These are phyloP conservation scores for Tylopilus cervinicoccineus DNA, from an alignment of 768 basidiomycete genomes.

Conservation along the genomic window DNA sequence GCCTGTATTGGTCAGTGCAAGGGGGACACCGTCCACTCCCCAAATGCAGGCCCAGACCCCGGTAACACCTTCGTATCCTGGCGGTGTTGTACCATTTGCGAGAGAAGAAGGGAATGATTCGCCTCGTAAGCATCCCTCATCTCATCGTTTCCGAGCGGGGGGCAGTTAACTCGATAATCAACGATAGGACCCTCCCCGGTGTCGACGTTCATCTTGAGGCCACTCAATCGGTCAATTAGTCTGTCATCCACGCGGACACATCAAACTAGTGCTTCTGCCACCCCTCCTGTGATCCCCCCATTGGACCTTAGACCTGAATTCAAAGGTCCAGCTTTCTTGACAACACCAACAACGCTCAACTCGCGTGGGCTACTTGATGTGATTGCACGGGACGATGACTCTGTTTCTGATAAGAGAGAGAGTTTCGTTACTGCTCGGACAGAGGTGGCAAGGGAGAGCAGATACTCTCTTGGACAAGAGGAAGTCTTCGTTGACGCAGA, in stretches of 20 bases:
- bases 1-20: slow-evolving; percentile 19
- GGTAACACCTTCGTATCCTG: slow-evolving; percentile 19
- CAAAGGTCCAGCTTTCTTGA: slow-evolving; percentile 31
- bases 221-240: slow-evolving; percentile 62
- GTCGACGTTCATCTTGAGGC: slow-evolving; percentile 58
- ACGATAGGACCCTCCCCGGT: slow-evolving; percentile 46
- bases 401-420: slow-evolving; percentile 48
- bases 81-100: slow-evolving; percentile 20
- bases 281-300: slow-evolving; percentile 52
- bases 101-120: slow-evolving; percentile 29
- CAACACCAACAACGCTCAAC: slow-evolving; percentile 25
- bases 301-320: slow-evolving; percentile 57
- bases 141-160: neutral
- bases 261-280: slow-evolving; percentile 37
- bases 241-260: slow-evolving; percentile 61
- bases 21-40: slow-evolving; percentile 11
- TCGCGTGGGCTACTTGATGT: slow-evolving; percentile 22
- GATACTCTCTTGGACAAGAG: slow-evolving; percentile 27
- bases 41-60: slow-evolving; percentile 20
- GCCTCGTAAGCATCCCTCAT: slow-evolving; percentile 37
- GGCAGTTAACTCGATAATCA: slow-evolving; percentile 2
- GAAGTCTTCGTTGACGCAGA: slow-evolving; percentile 28
- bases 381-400: slow-evolving; percentile 35
- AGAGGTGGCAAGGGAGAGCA: slow-evolving; percentile 27
- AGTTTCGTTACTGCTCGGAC: slow-evolving; percentile 52